Evolutionary conservation across 1,284 basidiomycete genomes (phyloP), one percentile per base, ranked within the genome.

Genomic region (Erythrobasidium hasegawianum): DNA sequence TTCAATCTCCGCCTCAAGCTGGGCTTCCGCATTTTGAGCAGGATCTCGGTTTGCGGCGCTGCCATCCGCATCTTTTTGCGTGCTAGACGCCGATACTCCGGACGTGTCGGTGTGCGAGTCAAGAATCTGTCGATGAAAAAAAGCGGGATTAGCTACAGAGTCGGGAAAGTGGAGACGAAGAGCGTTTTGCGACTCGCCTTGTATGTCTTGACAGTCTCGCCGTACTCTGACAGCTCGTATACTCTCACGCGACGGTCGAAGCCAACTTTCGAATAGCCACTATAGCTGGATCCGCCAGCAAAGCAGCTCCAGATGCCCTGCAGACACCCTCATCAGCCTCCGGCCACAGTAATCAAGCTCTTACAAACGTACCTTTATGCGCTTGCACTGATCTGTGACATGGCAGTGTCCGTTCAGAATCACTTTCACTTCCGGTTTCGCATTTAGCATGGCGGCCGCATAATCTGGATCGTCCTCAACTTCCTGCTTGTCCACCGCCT

Each of bases 221-320:
- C 94, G 75, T 84, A 97, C 67, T 93, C 84, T 2, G 86, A 87
- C 57, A 95, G 81, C 26, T 89, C 84, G 77, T 86, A 95, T 52
- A 95, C 80, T 7, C 92, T 82, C 81, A 94, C 91, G 26, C 92
- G 83, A n/a, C 90, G 84, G 75, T 94, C 88, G 74, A 95, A 94
- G 2, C 87, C 88, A 65, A 87, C 73, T 74, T 84, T 85, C 14
- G 90, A 85, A 73, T 94, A 95, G 14, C 88, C 91, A 47, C 61
- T 59, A 29, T 59, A 65, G 10, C 57, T 47, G 24, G 57, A 54
- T 72, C 93, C 94, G 27, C 94, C 94, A 22, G 89, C 89, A 76
- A 98, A 98, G 79, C 94, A 97, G 72, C 89, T 81, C 94, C 95
- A 97, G 2, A 95, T 81, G 7, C 88, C 89, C 54, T 85, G 82